These are phyloP conservation scores for Cinnamomum chago DNA, from an alignment of 164 flowering plant genomes.

Conservation along the genomic window DNA sequence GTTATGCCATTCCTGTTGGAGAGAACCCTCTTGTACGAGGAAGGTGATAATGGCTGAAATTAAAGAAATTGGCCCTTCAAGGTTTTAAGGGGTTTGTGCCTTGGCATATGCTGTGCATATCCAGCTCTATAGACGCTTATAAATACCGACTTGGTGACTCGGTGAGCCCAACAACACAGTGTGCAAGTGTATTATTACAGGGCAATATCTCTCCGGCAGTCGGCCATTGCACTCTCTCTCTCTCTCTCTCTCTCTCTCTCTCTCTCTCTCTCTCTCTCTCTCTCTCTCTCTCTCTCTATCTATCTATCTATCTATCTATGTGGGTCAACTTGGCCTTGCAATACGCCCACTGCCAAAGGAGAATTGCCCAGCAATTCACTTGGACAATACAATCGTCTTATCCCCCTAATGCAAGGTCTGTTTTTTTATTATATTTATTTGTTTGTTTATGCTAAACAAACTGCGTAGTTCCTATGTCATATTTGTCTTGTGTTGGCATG, in stretches of 20 bases:
- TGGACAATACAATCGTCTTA: not conserved
- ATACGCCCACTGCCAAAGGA: conserved; percentile 43
- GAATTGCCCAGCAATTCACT: conserved; percentile 51
- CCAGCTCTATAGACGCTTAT: not conserved
- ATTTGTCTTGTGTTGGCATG: no score
- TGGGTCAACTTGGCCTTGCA: not conserved
- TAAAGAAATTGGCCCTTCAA: not conserved
- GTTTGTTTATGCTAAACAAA: no score
- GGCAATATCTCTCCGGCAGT: conserved; percentile 11
- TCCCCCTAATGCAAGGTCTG: not conserved
- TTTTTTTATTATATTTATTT: no score
- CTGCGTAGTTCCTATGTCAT: no score
- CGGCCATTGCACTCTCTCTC: not conserved
- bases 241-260: no score
- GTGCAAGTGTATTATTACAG: conserved; percentile 7
- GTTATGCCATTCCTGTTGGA: no score
- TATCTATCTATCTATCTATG: no score
- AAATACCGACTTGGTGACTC: not conserved
- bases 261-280: no score
- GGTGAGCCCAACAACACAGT: not conserved
- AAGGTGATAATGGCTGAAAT: not conserved
- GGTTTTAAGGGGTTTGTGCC: not conserved
- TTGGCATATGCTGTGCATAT: not conserved
- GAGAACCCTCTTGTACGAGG: not conserved
- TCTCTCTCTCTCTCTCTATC: no score